Base-by-base conservation (phyloP, 2,329 filamentous ascomycete genomes). In the Diaporthe batatas region DNA sequence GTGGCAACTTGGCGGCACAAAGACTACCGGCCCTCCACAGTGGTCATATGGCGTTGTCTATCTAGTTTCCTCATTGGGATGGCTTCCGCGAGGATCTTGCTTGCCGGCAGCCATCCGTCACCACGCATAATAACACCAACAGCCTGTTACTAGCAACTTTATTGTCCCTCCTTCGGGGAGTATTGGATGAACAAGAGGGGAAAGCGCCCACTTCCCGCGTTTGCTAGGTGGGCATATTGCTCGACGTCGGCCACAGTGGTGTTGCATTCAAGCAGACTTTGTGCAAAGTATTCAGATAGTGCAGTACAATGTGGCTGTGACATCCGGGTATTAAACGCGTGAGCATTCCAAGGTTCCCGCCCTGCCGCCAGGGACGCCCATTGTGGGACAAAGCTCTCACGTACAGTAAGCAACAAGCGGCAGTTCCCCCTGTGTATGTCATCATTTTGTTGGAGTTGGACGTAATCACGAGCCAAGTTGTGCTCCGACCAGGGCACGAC, bases 21-120 rank as follows among this genome's bases (percentile, higher is more conserved):
- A 36, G 53, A 53, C 44, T 67, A 53, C 62, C 62, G 62, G 62
- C 62, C 62, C 44, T 53, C n/a, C 32, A 5, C 32, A 6, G n/a
- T 51, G 47, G 62, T 67, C 62, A 67, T 67, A n/a, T 53, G 62
- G 44, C 7, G 44, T 23, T 53, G 12, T 23, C 47, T 29, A 67
- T 23, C 47, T 29, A 67, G 62, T 47, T 67, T 67, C 62, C 62
- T 53, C n/a, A 51, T 67, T 67, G 44, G 62, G 62, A 67, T 25
- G 25, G 23, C 32, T 32, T 39, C 62, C 32, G 44, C 62, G 12
- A 65, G 29, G 62, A 21, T 65, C 23, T 34, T 65, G 29, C 21
- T 65, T 51, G 32, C 44, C 29, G 62, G 62, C 42, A 65, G 44
- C 32, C 12, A 44, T 67, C 23, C 44, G 62, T 65, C 62, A 67